Percentiles rank a stretch among this genome's conserved stretches.
Evolutionary conservation across 495 filamentous ascomycete species (phyloP).

Genomic region (Entonaema liquescens): DNA sequence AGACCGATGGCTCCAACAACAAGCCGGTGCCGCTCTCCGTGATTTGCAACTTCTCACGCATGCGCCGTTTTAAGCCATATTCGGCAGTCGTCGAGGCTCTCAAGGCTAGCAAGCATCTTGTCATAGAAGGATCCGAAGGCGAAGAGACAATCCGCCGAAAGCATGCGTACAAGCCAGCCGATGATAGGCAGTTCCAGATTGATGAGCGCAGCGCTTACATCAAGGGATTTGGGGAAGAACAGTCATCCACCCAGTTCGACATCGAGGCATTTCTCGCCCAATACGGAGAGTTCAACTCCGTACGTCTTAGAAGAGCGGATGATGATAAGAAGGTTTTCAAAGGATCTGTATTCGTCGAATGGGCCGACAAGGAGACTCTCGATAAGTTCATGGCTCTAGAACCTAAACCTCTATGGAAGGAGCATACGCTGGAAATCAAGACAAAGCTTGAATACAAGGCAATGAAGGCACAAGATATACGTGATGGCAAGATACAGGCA

Average conservation of each 20-base stretch:
- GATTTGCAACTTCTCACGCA: constrained; percentile 88
- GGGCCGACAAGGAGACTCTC: constrained; percentile 74
- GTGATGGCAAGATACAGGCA: constrained; percentile 68
- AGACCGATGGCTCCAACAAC: constrained; percentile 80
- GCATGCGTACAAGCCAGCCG: constrained; percentile 60
- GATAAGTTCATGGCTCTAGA: constrained; percentile 80
- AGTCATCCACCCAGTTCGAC: constrained; percentile 81
- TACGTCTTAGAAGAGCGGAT: constrained; percentile 83
- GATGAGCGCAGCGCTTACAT: constrained; percentile 57
- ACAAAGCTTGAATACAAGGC: constrained; percentile 86
- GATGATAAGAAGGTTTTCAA: constrained; percentile 74
- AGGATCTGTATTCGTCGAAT: constrained; percentile 94
- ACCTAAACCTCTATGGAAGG: constrained; percentile 84
- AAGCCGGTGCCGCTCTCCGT: constrained; percentile 76
- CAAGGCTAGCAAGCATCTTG: constrained; percentile 72
- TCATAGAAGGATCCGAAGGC: constrained; percentile 68
- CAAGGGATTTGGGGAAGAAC: constrained; percentile 91
- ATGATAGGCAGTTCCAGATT: constrained; percentile 44
- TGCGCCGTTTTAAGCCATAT: constrained; percentile 89
- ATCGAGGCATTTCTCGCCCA: constrained; percentile 90
- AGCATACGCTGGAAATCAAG: constrained; percentile 74
- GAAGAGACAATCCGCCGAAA: constrained; percentile 71
- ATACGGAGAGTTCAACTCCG: constrained; percentile 79
- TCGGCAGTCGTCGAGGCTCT: constrained; percentile 83
- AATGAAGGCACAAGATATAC: constrained; percentile 72